phyloP scores from a whole-genome alignment of 345 rosid species.

The Corchorus capsularis region DNA sequence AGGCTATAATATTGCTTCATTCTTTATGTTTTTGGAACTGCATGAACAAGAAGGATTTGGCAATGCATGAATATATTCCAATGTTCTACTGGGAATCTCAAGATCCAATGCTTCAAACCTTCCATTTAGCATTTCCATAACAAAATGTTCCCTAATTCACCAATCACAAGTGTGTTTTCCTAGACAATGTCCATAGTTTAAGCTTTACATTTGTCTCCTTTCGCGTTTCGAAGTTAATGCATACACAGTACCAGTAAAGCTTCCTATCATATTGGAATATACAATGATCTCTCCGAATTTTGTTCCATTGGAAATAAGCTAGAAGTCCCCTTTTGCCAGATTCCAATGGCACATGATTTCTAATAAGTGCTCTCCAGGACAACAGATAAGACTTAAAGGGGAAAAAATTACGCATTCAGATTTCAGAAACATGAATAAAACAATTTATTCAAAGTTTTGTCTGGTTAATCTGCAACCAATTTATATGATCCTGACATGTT shows the following conservation, averaged over 20 bases:
- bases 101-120: conserved; percentile 20
- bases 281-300: conserved; percentile 8
- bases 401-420: neutral
- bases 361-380: neutral
- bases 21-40: neutral
- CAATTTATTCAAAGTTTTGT: too few species aligned
- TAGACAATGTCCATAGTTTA: conserved; percentile 1
- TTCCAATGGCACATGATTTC: neutral
- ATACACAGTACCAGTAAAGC: conserved; percentile 21
- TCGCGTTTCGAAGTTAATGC: neutral
- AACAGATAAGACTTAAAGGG: neutral
- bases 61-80: conserved; percentile 25
- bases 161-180: conserved; percentile 11
- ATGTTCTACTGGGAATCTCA: conserved; percentile 17
- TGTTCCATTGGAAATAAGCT: conserved; percentile 11
- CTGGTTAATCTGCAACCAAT: too few species aligned
- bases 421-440: neutral
- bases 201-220: neutral
- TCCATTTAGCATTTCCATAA: conserved; percentile 23
- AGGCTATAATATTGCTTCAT: neutral
- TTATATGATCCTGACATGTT: too few species aligned
- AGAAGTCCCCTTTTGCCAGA: neutral
- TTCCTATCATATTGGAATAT: conserved; percentile 21
- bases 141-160: conserved; percentile 15
- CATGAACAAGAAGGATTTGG: neutral